Evolutionary conservation across 257 asterid species (phyloP).

Genomic region (Lithospermum erythrorhizon): DNA sequence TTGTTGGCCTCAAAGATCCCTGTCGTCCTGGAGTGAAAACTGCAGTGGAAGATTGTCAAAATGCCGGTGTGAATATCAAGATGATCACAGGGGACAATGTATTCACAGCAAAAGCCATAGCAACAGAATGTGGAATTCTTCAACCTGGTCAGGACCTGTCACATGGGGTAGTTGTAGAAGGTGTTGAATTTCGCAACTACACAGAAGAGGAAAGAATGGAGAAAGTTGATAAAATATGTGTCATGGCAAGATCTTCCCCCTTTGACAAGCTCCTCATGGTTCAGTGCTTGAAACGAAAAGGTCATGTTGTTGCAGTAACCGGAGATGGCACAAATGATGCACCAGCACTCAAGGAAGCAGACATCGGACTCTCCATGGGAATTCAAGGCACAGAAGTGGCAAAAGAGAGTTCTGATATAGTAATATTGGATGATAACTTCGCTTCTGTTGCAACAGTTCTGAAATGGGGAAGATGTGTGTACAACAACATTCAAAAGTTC

Average conservation of each 20-base stretch:
- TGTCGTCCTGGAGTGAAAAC: slow-evolving; percentile 41
- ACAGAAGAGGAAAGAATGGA: slow-evolving; percentile 24
- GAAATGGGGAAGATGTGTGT: slow-evolving; percentile 61
- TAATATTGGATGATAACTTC: slow-evolving; percentile 56
- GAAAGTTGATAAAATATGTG: slow-evolving; percentile 31
- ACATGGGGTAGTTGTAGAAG: slow-evolving; percentile 36
- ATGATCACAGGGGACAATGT: slow-evolving; percentile 57
- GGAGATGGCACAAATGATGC: slow-evolving; percentile 59
- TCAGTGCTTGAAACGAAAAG: slow-evolving; percentile 34
- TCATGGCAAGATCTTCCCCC: slow-evolving; percentile 60
- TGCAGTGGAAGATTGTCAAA: slow-evolving; percentile 38
- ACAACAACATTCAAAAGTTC: slow-evolving; percentile 57
- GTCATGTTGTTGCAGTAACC: slow-evolving; percentile 72
- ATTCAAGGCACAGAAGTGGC: slow-evolving; percentile 53
- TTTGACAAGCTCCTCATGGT: slow-evolving; percentile 46
- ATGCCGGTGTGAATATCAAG: slow-evolving; percentile 48
- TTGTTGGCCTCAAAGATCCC: slow-evolving; percentile 44
- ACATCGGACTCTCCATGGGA: slow-evolving; percentile 55
- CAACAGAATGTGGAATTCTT: slow-evolving; percentile 59
- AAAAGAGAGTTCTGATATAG: slow-evolving; percentile 59
- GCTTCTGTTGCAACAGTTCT: slow-evolving; percentile 42
- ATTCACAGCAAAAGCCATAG: slow-evolving; percentile 50
- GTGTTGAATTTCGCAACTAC: slow-evolving; percentile 34
- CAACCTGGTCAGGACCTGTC: slow-evolving; percentile 10
- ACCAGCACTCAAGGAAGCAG: slow-evolving; percentile 49